Base-by-base conservation (phyloP, 2,329 filamentous ascomycete species). In the Diaporthe eres region DNA sequence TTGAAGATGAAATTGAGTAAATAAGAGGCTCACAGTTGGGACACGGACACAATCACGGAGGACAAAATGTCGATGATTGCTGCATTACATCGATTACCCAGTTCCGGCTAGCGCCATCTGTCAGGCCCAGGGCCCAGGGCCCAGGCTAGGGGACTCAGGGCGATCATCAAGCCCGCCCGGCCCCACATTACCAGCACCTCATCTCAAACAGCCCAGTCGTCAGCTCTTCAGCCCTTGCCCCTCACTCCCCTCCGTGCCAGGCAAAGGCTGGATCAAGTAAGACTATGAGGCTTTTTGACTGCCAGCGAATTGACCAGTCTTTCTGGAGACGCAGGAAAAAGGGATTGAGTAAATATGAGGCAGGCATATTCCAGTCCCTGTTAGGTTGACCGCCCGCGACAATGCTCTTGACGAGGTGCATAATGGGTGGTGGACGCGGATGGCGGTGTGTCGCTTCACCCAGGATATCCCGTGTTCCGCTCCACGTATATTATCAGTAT, bases 71-170 rank as follows among this genome's bases (percentile, higher is more conserved):
- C 57, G 44, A 63, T 72, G 71, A 63, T 49, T 73, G 58, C 47
- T 73, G 39, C 58, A 55, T 73, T 55, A 51, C 49, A 65, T 55
- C 25, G 47, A 57, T 17, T 6, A 28, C 8, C 49, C 28, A n/a
- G 9, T 47, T 55, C 17, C 19, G 37, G 71, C 17, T 73, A 73
- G 71, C 47, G 17, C 17, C 42, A 73, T 65, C 71, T 57, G 47
- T 55, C 47, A 57, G 49, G 49, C 25, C 37, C 5, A 19, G 65
- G 31, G 19, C n/a, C 22, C 10, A 49, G 39, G 22, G 1, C 9
- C 61, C 19, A 8, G 17, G 15, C 6, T 42, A 39, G 12, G 57
- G 31, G 53, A 57, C 53, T 39, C 34, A 60, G 19, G 57, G 57
- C 19, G 57, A 60, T 60, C 42, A 67, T 65, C 25, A 9, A 34